Evolutionary conservation across 1,284 basidiomycete genomes (phyloP), one percentile per base, ranked within the genome.

Genomic region (Peniophora sp.): DNA sequence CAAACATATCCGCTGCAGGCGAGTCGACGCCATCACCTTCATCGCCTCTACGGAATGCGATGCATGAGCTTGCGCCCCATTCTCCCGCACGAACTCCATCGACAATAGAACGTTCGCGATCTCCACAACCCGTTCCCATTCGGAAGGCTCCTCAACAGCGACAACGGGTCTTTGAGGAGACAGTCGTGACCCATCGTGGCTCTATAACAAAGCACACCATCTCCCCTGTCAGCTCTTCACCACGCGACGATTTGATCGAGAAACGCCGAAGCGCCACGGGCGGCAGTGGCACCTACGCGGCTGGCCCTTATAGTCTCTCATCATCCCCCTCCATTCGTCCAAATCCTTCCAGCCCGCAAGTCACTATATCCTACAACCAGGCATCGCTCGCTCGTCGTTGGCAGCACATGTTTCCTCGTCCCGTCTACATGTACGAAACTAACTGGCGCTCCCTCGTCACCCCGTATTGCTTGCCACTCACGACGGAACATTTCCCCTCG

Each of bases 371-470:
- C 0, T 76, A 81, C 53, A 68, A 75, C 0, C 83, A 88, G 55
- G 75, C 78, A 2, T 80, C 84, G 3, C 81, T 94, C 24, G 88
- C 89, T 3, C 74, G 86, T 36, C 73, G 91, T 17, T 94, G 94
- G 93, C 88, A 96, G 61, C 92, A 97, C 62, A 76, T 89, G 51
- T 88, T 91, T 60, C 87, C 93, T 0, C 77, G 78, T 8, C 79
- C 84, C 3, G 66, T 78, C n/a, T 85, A 81, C 61, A 89, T 91
- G 61, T 86, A 95, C 59, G 83, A 92, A 27, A 83, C 96, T 68
- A 97, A 98, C 63, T 99, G 96, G 96, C 83, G 83, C 55, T 86
- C 85, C 14, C 82, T 94, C 65, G 77, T 86, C 45, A 87, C 86
- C 0, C 91, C 92, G 0, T 80, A 81, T 3, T 97, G 92, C 63